Evolutionary conservation across 495 filamentous ascomycete genomes (phyloP).

Genomic region (Lepidopterella palustris): DNA sequence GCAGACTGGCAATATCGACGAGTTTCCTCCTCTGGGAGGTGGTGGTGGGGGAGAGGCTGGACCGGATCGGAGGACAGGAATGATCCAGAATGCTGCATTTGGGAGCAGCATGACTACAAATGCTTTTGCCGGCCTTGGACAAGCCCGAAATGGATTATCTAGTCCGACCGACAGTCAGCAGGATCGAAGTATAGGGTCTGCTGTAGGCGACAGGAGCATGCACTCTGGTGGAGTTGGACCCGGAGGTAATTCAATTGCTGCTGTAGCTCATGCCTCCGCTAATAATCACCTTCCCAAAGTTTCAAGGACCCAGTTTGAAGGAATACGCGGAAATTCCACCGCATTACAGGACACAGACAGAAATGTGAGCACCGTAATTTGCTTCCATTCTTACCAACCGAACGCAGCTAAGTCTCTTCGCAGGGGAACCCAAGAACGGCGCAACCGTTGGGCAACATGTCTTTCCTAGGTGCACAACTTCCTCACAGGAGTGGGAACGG

Average conservation of each 20-base stretch:
- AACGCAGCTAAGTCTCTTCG: background rate
- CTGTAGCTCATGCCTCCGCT: background rate
- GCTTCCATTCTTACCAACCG: background rate
- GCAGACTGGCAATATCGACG: slow-evolving; percentile 65
- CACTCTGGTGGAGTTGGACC: slow-evolving; percentile 4
- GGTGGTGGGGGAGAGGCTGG: slow-evolving; percentile 63
- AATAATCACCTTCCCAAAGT: background rate
- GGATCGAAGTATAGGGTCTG: slow-evolving; percentile 29
- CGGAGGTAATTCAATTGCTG: background rate
- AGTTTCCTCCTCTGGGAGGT: slow-evolving; percentile 77
- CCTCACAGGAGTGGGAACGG: slow-evolving; percentile 4
- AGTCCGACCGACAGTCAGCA: slow-evolving; percentile 52
- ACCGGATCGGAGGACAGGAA: slow-evolving; percentile 55
- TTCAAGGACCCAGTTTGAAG: slow-evolving; percentile 30
- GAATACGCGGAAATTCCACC: slow-evolving; percentile 21
- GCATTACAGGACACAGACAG: slow-evolving; percentile 30
- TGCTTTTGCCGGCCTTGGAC: slow-evolving; percentile 37
- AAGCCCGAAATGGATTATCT: slow-evolving; percentile 48
- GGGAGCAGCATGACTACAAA: slow-evolving; percentile 44
- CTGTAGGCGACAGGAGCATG: slow-evolving; percentile 21
- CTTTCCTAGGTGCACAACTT: slow-evolving; percentile 15
- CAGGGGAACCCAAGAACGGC: slow-evolving; percentile 14
- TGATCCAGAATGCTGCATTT: slow-evolving; percentile 63
- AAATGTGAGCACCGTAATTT: slow-evolving; percentile 25
- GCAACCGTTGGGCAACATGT: slow-evolving; percentile 17